Evolutionary conservation across 2,329 filamentous ascomycete genomes (phyloP).

Genomic region (Zopfia rhizophila): DNA sequence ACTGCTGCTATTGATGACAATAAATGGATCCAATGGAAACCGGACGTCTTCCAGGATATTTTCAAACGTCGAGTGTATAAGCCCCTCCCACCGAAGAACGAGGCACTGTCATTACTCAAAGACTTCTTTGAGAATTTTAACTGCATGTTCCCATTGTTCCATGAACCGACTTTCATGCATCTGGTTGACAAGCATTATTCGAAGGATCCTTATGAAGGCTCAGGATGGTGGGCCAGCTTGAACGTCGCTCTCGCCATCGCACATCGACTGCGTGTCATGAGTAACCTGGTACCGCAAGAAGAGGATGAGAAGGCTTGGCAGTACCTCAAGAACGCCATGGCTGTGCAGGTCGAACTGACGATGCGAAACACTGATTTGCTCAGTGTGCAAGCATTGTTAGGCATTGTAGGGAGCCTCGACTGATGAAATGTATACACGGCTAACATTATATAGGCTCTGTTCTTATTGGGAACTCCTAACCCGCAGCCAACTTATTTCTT

Average conservation of each 20-base stretch:
- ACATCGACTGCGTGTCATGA: constrained; percentile 93
- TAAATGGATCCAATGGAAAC: constrained; percentile 98
- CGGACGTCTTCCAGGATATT: constrained; percentile 94
- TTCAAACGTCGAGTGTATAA: constrained; percentile 88
- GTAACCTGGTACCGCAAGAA: constrained; percentile 86
- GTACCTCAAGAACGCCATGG: constrained; percentile 96
- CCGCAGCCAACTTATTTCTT: constrained; percentile 94
- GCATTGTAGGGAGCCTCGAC: constrained; percentile 69
- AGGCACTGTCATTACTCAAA: constrained; percentile 85
- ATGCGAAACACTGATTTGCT: constrained; percentile 96
- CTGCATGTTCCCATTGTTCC: constrained; percentile 97
- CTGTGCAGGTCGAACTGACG: constrained; percentile 88
- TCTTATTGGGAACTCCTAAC: constrained; percentile 95
- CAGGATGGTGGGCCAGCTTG: constrained; percentile 97
- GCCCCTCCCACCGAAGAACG: constrained; percentile 83
- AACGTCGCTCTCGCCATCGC: constrained; percentile 95
- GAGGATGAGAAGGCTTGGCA: constrained; percentile 96
- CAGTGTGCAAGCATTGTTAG: constrained; percentile 91
- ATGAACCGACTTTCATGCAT: constrained; percentile 98
- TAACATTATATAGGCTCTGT: constrained; percentile 69
- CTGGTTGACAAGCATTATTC: constrained; percentile 95
- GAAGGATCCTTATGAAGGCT: constrained; percentile 89
- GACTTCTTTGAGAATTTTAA: constrained; percentile 99
- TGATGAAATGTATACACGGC: constrained; percentile 11
- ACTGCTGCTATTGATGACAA: constrained; percentile 87